phyloP scores from a whole-genome alignment of 768 basidiomycete species.

The Pleurotus giganteus region DNA sequence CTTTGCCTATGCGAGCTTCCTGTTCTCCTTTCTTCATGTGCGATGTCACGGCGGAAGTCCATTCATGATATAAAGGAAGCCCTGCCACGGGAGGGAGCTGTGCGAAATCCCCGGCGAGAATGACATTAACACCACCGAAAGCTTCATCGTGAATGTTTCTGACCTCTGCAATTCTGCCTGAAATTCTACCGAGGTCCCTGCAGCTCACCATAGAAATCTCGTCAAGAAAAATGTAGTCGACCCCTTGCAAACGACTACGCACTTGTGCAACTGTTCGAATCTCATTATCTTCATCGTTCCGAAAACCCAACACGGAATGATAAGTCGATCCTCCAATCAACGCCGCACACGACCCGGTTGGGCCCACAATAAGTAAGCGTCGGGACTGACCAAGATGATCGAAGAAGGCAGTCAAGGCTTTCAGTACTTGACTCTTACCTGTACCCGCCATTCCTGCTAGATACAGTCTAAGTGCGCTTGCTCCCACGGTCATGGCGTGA shows the following conservation, averaged over 20 bases:
- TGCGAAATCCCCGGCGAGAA: constrained; percentile 32
- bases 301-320: constrained; percentile 18
- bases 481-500: too few relatives aligned
- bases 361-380: constrained; percentile 18
- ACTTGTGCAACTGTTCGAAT: constrained; percentile 5
- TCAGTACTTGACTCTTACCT: too few relatives aligned
- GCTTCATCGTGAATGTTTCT: constrained; percentile 8
- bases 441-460: constrained; percentile 20
- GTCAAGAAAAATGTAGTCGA: constrained; percentile 33
- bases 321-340: constrained; percentile 21
- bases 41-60: constrained; percentile 3
- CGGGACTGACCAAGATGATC: constrained; percentile 12
- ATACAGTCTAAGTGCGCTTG: too few relatives aligned
- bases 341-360: constrained; percentile 23
- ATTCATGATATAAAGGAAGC: constrained; percentile 14
- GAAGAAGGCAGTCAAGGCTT: constrained; percentile 13
- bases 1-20: constrained; percentile 19
- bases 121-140: constrained; percentile 29
- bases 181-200: constrained; percentile 22
- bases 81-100: constrained; percentile 22
- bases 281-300: background rate
- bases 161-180: too few relatives aligned
- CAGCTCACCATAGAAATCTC: constrained; percentile 35
- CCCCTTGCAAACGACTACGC: constrained; percentile 10
- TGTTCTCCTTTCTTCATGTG: constrained; percentile 15